Evolutionary conservation across 1,284 basidiomycete species (phyloP).

Genomic region (Singerocomus rubriflavus): DNA sequence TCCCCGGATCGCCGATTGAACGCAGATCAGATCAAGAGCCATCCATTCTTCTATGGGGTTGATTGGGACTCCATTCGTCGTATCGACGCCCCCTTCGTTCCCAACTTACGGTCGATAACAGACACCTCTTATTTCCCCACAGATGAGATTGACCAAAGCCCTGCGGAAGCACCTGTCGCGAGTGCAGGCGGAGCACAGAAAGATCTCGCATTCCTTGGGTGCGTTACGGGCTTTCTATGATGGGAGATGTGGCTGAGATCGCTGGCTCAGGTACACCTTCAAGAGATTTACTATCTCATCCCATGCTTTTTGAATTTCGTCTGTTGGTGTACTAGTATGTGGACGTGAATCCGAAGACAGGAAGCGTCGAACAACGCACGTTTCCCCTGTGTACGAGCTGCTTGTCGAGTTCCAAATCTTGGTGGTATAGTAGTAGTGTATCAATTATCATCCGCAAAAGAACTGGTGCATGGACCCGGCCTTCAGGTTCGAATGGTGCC

Average conservation of each 20-base stretch:
- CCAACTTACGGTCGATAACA: conserved; percentile 87
- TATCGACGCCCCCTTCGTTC: conserved; percentile 95
- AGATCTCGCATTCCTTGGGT: conserved; percentile 93
- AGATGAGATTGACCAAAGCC: conserved; percentile 89
- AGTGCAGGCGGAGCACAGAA: conserved; percentile 65
- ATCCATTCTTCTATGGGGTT: conserved; percentile 97
- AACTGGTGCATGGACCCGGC: neutral
- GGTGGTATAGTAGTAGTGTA: neutral
- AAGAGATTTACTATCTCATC: conserved; percentile 63
- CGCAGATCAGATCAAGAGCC: conserved; percentile 89
- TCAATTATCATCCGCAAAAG: neutral
- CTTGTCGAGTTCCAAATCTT: neutral
- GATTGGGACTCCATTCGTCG: conserved; percentile 88
- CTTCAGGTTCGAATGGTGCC: neutral
- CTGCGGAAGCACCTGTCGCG: conserved; percentile 58
- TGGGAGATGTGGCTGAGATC: conserved; percentile 6
- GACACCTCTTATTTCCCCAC: conserved; percentile 98
- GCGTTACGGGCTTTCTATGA: conserved; percentile 29
- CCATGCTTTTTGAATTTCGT: conserved; percentile 31
- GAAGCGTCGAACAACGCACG: neutral
- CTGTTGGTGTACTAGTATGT: neutral
- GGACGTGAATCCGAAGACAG: neutral
- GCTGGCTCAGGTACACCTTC: conserved; percentile 62
- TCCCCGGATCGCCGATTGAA: conserved; percentile 79
- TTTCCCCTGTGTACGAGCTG: conserved; percentile 4